These are phyloP conservation scores for Paracorniculantispora psalliotae DNA, from an alignment of 2,329 filamentous ascomycete genomes.

Conservation along the genomic window DNA sequence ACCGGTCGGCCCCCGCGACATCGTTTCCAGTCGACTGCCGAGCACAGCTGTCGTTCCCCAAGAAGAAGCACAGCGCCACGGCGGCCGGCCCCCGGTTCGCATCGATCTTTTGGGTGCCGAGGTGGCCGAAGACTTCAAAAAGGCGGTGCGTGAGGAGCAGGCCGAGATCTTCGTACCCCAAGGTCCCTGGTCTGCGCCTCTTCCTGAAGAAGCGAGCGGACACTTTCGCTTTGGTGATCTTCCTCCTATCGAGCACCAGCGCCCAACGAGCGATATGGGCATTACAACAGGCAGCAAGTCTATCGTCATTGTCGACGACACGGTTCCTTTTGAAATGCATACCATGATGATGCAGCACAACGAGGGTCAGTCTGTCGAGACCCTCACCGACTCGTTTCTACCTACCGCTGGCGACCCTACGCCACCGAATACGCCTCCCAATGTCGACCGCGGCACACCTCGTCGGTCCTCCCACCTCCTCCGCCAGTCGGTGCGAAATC, in stretches of 20 bases:
- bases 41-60: slow-evolving; percentile 58
- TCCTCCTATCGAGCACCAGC: slow-evolving; percentile 26
- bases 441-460: slow-evolving; percentile 37
- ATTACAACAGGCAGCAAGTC: slow-evolving; percentile 82
- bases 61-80: slow-evolving; percentile 39
- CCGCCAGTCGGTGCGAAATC: slow-evolving; percentile 36
- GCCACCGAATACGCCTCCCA: slow-evolving; percentile 57
- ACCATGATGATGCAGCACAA: slow-evolving; percentile 48
- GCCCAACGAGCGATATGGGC: slow-evolving; percentile 48
- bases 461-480: slow-evolving; percentile 53
- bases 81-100: slow-evolving; percentile 52
- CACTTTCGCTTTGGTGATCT: slow-evolving; percentile 33
- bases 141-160: slow-evolving; percentile 61
- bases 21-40: slow-evolving; percentile 54
- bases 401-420: slow-evolving; percentile 49
- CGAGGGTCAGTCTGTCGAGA: slow-evolving; percentile 43
- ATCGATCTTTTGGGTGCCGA: slow-evolving; percentile 80
- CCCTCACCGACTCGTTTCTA: slow-evolving; percentile 49
- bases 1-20: slow-evolving; percentile 46
- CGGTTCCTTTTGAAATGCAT: slow-evolving; percentile 44
- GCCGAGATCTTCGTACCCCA: slow-evolving; percentile 20
- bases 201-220: slow-evolving; percentile 39
- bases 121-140: slow-evolving; percentile 73
- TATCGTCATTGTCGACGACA: slow-evolving; percentile 79
- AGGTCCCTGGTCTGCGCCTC: slow-evolving; percentile 22